Base-by-base conservation (phyloP, 768 basidiomycete species). In the Agrocybe pediades region DNA sequence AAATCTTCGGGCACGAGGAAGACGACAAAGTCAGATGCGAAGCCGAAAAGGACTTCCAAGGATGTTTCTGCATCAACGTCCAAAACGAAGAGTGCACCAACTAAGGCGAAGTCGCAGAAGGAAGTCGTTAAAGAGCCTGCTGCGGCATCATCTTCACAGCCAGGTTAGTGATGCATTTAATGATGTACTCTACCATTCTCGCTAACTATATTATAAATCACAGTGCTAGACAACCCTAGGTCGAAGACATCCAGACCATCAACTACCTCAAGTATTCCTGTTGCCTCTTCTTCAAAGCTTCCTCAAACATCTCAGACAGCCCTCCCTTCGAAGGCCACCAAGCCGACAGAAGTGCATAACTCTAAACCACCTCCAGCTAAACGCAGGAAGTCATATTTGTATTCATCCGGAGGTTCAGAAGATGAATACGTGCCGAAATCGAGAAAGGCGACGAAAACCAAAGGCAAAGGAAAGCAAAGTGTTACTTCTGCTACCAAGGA, bases 401-500 rank as follows among this genome's bases (percentile, higher is more conserved):
- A 57, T 20, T 59, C 55, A 17, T 59, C 58, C 9, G 54, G 47
- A n/a, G 58, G 49, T 9, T 62, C 61, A 36, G 59, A 58, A 49
- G 64, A 56, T 44, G 64, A 54, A 43, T 61, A 57, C 46, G 56
- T 55, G 2, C 60, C 60, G 29, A 41, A 20, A 46, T n/a, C 49
- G 1, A 9, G 36, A 9, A 40, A 19, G 41, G 20, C 15, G 7
- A 25, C 42, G 29, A 49, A 49, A 33, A 5, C 41, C 11, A 46
- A 40, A 30, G 19, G 36, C 15, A 54, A 50, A 23, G 19, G 44
- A 3, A 46, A 47, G 9, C 26, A 15, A n/a, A 11, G 25, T 6
- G 30, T n/a, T 19, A 21, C 48, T 0, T 15, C 41, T 6, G 48
- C 39, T 25, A 17, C 16, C 25, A 11, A 48, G 13, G 17, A 47